Percentiles rank a stretch among this genome's conserved stretches.
Evolutionary conservation across 2,329 filamentous ascomycete species (phyloP).

Genomic region (Scedosporium minutisporum): DNA sequence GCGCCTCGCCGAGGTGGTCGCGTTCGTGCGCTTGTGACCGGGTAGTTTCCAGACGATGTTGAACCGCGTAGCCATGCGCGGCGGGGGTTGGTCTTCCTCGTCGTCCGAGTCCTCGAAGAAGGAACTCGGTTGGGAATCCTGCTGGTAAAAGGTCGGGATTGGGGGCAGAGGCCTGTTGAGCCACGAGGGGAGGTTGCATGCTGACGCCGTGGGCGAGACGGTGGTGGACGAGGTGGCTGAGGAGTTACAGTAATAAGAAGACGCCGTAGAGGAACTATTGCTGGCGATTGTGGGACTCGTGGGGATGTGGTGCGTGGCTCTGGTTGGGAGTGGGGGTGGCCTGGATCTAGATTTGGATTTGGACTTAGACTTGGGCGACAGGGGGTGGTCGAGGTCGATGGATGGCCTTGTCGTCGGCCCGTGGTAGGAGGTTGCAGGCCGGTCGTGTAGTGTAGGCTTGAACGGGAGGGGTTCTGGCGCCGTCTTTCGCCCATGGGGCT

Average conservation of each 20-base stretch:
- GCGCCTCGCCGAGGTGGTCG: slow-evolving; percentile 8
- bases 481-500: not conserved
- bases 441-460: not conserved
- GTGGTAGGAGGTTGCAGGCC: not conserved
- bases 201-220: not conserved
- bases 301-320: not conserved
- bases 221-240: not conserved
- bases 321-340: not conserved
- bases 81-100: not conserved
- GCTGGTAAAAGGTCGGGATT: not conserved
- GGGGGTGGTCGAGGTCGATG: not conserved
- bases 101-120: slow-evolving; percentile 8
- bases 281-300: not conserved
- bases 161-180: slow-evolving; percentile 2
- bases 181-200: not conserved
- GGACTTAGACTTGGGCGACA: not conserved
- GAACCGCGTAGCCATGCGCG: not conserved
- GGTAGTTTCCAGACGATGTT: slow-evolving; percentile 3
- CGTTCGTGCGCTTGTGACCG: slow-evolving; percentile 8
- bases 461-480: not conserved
- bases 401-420: not conserved
- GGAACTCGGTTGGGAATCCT: not conserved
- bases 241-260: not conserved
- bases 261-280: no score
- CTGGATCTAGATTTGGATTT: not conserved